phyloP scores from a whole-genome alignment of 1,284 basidiomycete species.

The Heterobasidion parviporum region DNA sequence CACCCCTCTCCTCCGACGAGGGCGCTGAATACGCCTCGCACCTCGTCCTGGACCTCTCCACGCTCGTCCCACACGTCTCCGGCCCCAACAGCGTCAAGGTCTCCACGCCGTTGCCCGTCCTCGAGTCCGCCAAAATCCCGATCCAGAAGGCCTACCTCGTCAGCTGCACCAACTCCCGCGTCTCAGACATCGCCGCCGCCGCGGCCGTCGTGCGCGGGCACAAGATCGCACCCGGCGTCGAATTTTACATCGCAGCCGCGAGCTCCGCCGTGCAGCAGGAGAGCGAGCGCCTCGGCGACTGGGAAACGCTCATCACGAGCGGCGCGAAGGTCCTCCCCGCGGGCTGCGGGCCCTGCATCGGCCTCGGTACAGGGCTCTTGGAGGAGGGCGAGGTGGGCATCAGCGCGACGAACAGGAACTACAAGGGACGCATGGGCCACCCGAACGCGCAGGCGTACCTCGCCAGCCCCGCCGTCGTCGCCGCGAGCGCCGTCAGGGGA shows the following conservation, averaged over 20 bases:
- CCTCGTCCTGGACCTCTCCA: conserved; percentile 87
- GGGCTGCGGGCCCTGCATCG: conserved; percentile 97
- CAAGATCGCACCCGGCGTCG: conserved; percentile 84
- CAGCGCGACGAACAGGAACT: conserved; percentile 97
- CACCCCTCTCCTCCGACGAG: conserved; percentile 62
- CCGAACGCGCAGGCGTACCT: conserved; percentile 95
- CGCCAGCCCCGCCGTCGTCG: conserved; percentile 93
- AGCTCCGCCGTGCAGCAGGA: conserved; percentile 89
- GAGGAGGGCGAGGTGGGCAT: conserved; percentile 95
- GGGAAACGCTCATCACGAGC: conserved; percentile 79
- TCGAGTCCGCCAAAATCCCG: conserved; percentile 67
- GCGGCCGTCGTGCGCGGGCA: conserved; percentile 83
- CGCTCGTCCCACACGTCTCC: conserved; percentile 91
- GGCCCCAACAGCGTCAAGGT: conserved; percentile 98
- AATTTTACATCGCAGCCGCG: conserved; percentile 97
- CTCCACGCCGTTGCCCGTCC: conserved; percentile 80
- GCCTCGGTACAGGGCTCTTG: conserved; percentile 86
- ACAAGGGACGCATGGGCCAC: conserved; percentile 97
- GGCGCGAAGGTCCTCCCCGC: conserved; percentile 92
- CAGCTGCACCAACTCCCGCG: conserved; percentile 96
- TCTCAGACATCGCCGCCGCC: conserved; percentile 90
- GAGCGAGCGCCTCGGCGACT: conserved; percentile 80
- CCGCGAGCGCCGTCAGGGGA: conserved; percentile 89
- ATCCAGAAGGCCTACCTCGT: conserved; percentile 99
- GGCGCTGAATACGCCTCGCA: conserved; percentile 84